phyloP scores from a whole-genome alignment of 768 basidiomycete species.

The Boletus rubropictus region DNA sequence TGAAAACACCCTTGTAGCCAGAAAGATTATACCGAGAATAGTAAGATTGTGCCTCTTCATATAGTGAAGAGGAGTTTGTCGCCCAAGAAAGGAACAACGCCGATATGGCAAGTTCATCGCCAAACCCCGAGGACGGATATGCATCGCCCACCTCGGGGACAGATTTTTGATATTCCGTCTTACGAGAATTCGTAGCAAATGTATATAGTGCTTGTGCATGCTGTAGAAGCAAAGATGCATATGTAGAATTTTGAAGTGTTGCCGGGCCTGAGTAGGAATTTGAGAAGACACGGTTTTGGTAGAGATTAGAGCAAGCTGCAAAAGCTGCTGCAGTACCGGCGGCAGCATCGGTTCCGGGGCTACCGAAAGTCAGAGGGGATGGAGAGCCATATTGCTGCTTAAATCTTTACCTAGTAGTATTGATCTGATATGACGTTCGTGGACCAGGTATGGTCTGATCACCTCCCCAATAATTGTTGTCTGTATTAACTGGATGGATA shows the following conservation, averaged over 20 bases:
- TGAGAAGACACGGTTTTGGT: constrained; percentile 55
- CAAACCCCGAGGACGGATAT: constrained; percentile 68
- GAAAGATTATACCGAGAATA: constrained; percentile 54
- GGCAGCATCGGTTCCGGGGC: constrained; percentile 87
- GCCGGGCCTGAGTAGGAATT: constrained; percentile 53
- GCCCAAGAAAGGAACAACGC: constrained; percentile 74
- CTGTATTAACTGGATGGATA: constrained; percentile 42
- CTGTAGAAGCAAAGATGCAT: constrained; percentile 59
- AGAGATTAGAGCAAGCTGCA: constrained; percentile 78
- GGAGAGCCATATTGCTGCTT: not conserved
- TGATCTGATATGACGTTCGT: constrained; percentile 75
- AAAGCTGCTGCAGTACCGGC: constrained; percentile 84
- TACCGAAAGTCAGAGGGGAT: constrained; percentile 10
- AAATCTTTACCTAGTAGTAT: constrained; percentile 45
- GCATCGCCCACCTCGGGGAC: constrained; percentile 57
- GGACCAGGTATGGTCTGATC: constrained; percentile 70
- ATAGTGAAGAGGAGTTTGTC: constrained; percentile 53
- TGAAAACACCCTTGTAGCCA: constrained; percentile 57
- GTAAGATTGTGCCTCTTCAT: constrained; percentile 56
- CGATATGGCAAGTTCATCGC: constrained; percentile 71
- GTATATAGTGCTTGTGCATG: constrained; percentile 74
- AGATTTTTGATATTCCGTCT: constrained; percentile 60
- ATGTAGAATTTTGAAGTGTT: constrained; percentile 65
- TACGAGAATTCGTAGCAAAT: constrained; percentile 66
- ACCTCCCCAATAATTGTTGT: constrained; percentile 86